Evolutionary conservation across 2,329 filamentous ascomycete genomes (phyloP), one percentile per base, ranked within the genome.

Genomic region (Diplocarpon rosae): DNA sequence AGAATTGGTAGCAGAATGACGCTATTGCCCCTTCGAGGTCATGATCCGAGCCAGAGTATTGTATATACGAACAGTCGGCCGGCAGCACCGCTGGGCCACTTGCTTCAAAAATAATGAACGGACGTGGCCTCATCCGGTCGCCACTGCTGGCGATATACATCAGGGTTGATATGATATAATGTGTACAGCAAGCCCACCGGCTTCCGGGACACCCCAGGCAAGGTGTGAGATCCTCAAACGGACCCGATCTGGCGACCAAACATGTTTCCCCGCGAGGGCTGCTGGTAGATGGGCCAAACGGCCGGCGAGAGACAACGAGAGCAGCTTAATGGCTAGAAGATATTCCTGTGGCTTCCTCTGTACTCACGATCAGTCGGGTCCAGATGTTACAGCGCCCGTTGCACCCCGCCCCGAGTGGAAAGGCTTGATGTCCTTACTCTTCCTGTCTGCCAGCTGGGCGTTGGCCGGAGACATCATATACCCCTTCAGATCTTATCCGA

Each of bases 191-290:
- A 52, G 39, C 4, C 20, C 52, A 49, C 50, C 50, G 53, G 50
- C 48, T 48, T 52, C 52, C 49, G 54, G 52, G 53, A 53, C 45
- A 35, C 47, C 56, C 50, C 40, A 45, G 53, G 39, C 33, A 41
- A 39, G 45, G 49, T 52, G 51, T 52, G 49, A 55, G 57, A 60
- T 60, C 56, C 56, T 60, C 56, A 58, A 59, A 59, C 56, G 52
- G 50, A 48, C 47, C 52, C 49, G 51, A 58, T 57, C 54, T 58
- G 53, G 47, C 49, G 42, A 54, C 55, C 52, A 56, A 56, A 56
- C 51, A 46, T 44, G 56, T 7, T 4, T 54, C 52, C 56, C 50
- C 39, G 54, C 43, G 35, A 15, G 39, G n/a, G 35, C 29, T 42
- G 34, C 29, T 51, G 17, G 43, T 45, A 51, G 51, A 50, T 35